A percentile compares a stretch with the other conserved stretches of the same genome.
phyloP scores from a whole-genome alignment of 1,284 basidiomycete genomes.

The Fomitiporia mediterranea region DNA sequence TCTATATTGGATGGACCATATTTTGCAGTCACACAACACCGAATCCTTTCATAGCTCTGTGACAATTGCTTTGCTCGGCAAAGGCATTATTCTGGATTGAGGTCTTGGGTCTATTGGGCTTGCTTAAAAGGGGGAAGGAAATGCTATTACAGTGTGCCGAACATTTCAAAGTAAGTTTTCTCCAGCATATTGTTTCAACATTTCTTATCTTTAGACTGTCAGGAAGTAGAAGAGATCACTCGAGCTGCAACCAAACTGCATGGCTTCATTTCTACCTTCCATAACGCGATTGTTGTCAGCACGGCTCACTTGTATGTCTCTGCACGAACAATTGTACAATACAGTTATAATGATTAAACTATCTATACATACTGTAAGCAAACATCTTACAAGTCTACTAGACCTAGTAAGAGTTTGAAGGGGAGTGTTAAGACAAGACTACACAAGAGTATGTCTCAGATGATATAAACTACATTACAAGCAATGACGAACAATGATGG shows the following conservation, averaged over 20 bases:
- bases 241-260: neutral
- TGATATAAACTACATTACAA: no score
- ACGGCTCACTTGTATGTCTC: slow-evolving; percentile 1
- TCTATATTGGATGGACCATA: neutral
- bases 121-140: neutral
- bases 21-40: neutral
- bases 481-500: no score
- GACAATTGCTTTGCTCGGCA: neutral
- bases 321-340: neutral
- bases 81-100: neutral
- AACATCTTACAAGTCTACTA: neutral
- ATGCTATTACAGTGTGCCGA: neutral
- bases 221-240: no score
- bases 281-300: neutral
- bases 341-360: neutral
- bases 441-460: no score
- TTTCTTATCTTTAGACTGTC: neutral
- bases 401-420: no score
- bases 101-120: neutral
- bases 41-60: no score
- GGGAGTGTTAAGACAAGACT: no score
- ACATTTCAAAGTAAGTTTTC: neutral
- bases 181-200: neutral
- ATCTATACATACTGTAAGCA: neutral
- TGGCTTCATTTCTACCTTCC: neutral